Conservation (phyloP, 768 basidiomycete genomes). For the Russula griseocarnosa region DNA sequence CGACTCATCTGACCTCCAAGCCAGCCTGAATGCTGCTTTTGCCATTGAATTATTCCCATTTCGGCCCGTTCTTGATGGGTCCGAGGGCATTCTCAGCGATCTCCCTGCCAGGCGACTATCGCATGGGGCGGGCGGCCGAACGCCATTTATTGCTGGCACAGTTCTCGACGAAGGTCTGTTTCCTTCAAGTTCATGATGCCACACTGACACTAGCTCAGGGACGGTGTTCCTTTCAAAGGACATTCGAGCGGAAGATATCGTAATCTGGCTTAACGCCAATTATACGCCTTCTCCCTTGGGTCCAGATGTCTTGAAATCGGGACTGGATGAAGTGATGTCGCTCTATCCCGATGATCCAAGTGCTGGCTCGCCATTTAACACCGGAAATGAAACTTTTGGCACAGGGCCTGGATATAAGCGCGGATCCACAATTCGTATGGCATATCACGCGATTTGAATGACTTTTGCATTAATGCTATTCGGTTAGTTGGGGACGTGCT, state of each 20-base stretch:
- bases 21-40: conserved; percentile 29
- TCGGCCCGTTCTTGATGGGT: conserved; percentile 43
- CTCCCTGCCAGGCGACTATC: conserved; percentile 37
- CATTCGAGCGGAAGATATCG: conserved; percentile 10
- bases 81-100: conserved; percentile 40
- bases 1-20: conserved; percentile 24
- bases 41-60: conserved; percentile 36
- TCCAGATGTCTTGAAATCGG: conserved; percentile 21
- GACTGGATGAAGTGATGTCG: conserved; percentile 34
- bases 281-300: conserved; percentile 25
- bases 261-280: conserved; percentile 15
- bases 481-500: conserved; percentile 38
- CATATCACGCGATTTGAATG: background rate
- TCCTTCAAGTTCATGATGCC: background rate
- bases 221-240: conserved; percentile 37
- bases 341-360: conserved; percentile 44
- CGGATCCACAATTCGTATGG: conserved; percentile 34
- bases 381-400: conserved; percentile 46
- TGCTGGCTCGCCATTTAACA: conserved; percentile 45
- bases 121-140: conserved; percentile 35
- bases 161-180: conserved; percentile 45
- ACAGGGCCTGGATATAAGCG: conserved; percentile 40
- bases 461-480: background rate
- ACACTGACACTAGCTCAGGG: conserved; percentile 30
- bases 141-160: conserved; percentile 47